Conservation (phyloP, 1,284 basidiomycete genomes). For the Ustanciosporium gigantosporum region DNA sequence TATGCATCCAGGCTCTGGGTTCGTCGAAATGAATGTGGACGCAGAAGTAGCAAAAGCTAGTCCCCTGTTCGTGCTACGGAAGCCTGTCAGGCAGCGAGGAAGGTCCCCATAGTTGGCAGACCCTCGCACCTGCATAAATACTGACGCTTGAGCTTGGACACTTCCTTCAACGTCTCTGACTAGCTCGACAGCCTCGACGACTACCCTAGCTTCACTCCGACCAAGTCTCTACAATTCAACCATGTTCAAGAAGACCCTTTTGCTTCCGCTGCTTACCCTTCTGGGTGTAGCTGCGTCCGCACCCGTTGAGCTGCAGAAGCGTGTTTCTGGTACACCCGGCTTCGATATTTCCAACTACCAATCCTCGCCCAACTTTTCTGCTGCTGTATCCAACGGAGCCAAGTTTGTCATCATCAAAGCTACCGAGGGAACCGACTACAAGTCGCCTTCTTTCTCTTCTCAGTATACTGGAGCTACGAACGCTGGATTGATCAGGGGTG, state of each 20-base stretch:
- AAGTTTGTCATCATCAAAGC: conserved; percentile 73
- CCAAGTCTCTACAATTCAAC: too few relatives aligned
- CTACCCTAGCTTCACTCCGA: too few relatives aligned
- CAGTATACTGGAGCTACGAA: conserved; percentile 68
- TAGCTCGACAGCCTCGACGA: too few relatives aligned
- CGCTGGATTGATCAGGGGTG: conserved; percentile 68
- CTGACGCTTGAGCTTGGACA: too few relatives aligned
- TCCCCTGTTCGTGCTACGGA: too few relatives aligned
- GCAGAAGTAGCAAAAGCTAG: too few relatives aligned
- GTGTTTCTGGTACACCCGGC: conserved; percentile 19
- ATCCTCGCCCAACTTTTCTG: conserved; percentile 66
- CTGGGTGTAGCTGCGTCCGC: conserved; percentile 5
- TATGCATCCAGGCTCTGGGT: too few relatives aligned
- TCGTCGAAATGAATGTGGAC: too few relatives aligned
- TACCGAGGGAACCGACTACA: conserved; percentile 69
- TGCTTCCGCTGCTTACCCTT: neutral
- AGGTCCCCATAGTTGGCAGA: too few relatives aligned
- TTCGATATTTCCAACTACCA: conserved; percentile 68
- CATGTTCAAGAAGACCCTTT: neutral
- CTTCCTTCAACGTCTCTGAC: too few relatives aligned
- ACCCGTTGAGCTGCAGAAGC: conserved; percentile 19
- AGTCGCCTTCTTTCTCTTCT: conserved; percentile 62
- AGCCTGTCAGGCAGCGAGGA: too few relatives aligned
- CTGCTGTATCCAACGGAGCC: conserved; percentile 68
- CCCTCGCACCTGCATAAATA: too few relatives aligned